Evolutionary conservation across 345 rosid genomes (phyloP), one percentile per base, ranked within the genome.

Genomic region (Acer campestre): DNA sequence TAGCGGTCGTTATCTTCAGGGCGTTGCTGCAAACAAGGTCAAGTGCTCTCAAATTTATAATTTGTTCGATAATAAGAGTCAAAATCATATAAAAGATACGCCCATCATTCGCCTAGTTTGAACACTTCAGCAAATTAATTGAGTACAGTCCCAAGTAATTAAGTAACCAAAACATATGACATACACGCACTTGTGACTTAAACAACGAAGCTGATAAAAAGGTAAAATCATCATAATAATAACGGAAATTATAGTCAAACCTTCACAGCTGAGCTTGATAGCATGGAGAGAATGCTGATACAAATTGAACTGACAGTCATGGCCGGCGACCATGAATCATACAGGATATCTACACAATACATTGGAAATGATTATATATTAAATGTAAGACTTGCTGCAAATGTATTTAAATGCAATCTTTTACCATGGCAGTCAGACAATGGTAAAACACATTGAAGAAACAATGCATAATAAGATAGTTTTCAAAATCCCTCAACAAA

Each of bases 251-350:
- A 53, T 27, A 65, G 46, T 18, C 71, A 29, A 79, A 95, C 99
- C 99, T 96, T 96, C 35, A 77, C 93, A 51, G 98, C 88, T 44
- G 98, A 91, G 90, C 99, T 95, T 61, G 99, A 96, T 29, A 96
- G 97, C 99, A 94, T 94, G 25, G 97, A 94, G 81, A 96, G 98
- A 82, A 96, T 92, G 90, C 98, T 96, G 80, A 96, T 96, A 82
- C 99, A 96, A 81, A 94, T 87, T 13, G 98, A 94, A 82, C 97
- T 91, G 76, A 94, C 99, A 0, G 98, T 96, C 98, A 96, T 96
- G 68, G 98, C 99, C 1, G 98, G 98, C 5, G 98, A 96, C 99
- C 99, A 96, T 38, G 99, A 96, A 85, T 96, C 99, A 62, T 96
- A 94, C 74, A 96, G 84, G 82, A 95, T 93, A 87, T 95, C 99